Base-by-base conservation (phyloP, 2,329 filamentous ascomycete species). In the Aspergillus pseudoviridinutans region DNA sequence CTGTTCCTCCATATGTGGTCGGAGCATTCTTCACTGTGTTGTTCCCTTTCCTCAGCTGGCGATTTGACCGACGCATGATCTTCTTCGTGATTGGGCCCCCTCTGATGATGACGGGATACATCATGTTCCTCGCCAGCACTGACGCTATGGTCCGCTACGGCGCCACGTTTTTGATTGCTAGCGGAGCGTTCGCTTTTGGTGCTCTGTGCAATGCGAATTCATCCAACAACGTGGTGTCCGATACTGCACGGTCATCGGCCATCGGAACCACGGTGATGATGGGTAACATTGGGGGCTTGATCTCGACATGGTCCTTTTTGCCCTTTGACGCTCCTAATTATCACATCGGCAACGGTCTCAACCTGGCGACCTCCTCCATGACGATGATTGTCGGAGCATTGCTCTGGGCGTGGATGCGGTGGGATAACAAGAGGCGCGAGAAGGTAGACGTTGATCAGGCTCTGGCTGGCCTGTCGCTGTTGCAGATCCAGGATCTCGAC, bases 221-320 rank as follows among this genome's bases (percentile, higher is more conserved):
- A 0, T 84, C 86, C 0, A 87, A 87, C 6, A 90, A 90, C 62
- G 87, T 91, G 0, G 82, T 90, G 7, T 86, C 84, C 3, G 88
- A 91, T 63, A 89, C 88, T 0, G 85, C 88, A 0, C 81, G 87
- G 14, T 84, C 84, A 9, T 81, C 85, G 0, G 86, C 86, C 3
- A 88, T 90, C 49, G 87, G 84, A 10, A 83, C 82, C 0, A 85
- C 84, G 54, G 85, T 90, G 66, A 90, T 90, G 87, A 76, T 89
- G 25, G 88, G 87, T 28, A 90, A 90, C 55, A 68, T 90, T n/a
- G 88, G 88, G 2, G 88, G 87, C 0, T 70, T 90, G 35, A 80
- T 88, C 57, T 81, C 83, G 1, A 87, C 84, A 0, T 89, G 86
- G 86, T 80, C 78, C 1, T 89, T 87, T 72, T 65, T 89, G 17